A percentile compares a stretch with the other conserved stretches of the same genome.
phyloP scores from a whole-genome alignment of 164 flowering plant genomes.

The Umbellularia californica region DNA sequence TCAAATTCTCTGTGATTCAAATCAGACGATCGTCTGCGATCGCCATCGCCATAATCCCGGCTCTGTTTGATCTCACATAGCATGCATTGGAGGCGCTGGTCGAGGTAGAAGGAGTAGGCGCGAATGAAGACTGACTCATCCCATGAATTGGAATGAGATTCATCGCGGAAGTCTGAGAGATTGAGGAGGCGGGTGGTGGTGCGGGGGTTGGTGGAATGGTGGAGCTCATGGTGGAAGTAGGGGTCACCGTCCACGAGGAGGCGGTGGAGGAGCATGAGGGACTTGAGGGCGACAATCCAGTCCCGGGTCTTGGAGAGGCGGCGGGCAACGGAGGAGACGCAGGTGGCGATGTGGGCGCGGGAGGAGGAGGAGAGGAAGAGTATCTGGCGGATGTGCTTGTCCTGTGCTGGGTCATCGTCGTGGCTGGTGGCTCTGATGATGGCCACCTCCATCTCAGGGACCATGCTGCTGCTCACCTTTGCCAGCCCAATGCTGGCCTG shows the following conservation, averaged over 20 bases:
- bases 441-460: constrained; percentile 76
- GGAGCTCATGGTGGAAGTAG: constrained; percentile 62
- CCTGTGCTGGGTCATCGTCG: constrained; percentile 73
- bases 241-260: constrained; percentile 73
- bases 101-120: constrained; percentile 66
- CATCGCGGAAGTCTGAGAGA: constrained; percentile 79
- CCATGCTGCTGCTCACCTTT: constrained; percentile 42
- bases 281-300: constrained; percentile 88
- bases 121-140: constrained; percentile 80
- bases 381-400: constrained; percentile 55
- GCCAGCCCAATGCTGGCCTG: constrained; percentile 55
- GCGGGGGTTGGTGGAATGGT: constrained; percentile 53
- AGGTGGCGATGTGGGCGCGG: constrained; percentile 43
- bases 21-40: not conserved
- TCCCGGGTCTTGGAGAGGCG: constrained; percentile 77
- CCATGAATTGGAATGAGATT: constrained; percentile 56
- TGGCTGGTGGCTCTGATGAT: constrained; percentile 89
- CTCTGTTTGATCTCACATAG: not conserved
- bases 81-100: constrained; percentile 60
- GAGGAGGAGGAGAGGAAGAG: constrained; percentile 54
- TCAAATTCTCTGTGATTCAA: not conserved
- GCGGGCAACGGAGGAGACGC: constrained; percentile 49
- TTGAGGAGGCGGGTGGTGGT: constrained; percentile 75
- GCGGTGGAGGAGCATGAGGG: constrained; percentile 60
- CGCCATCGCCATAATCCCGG: not conserved